Percentiles rank a stretch among this genome's conserved stretches.
These are phyloP conservation scores for Epithele typhae DNA, from an alignment of 768 basidiomycete species.

Conservation along the genomic window DNA sequence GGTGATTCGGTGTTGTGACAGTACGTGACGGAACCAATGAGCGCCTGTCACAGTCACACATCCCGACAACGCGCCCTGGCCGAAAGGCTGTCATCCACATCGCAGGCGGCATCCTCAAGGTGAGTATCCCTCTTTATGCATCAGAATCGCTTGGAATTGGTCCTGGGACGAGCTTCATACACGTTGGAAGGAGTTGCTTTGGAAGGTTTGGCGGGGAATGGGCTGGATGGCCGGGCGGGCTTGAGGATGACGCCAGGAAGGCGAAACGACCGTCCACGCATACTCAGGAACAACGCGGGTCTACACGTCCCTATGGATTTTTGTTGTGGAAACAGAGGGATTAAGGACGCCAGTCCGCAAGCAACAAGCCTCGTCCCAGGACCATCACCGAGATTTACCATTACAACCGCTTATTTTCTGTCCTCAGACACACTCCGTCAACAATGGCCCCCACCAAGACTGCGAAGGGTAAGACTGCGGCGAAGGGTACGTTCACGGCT, in stretches of 20 bases:
- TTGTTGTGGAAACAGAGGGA: too few relatives aligned
- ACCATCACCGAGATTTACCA: not conserved
- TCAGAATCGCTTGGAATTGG: slow-evolving; percentile 8
- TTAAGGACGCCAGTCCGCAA: too few relatives aligned
- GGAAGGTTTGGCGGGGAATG: not conserved
- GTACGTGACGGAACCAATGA: too few relatives aligned
- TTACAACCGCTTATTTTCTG: not conserved
- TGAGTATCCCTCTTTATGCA: slow-evolving; percentile 18
- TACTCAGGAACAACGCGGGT: too few relatives aligned
- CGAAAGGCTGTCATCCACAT: slow-evolving; percentile 18
- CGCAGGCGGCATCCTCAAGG: slow-evolving; percentile 28
- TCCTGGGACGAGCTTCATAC: slow-evolving; percentile 5
- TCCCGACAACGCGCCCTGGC: slow-evolving; percentile 4
- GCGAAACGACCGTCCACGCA: not conserved
- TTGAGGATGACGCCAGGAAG: slow-evolving; percentile 15
- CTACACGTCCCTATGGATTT: too few relatives aligned
- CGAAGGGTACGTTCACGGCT: slow-evolving; percentile 36
- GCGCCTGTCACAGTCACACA: slow-evolving; percentile 13
- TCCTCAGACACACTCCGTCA: slow-evolving; percentile 13
- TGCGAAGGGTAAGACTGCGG: slow-evolving; percentile 56
- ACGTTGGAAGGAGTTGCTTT: not conserved
- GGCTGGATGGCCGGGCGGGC: slow-evolving; percentile 19
- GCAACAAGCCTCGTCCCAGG: too few relatives aligned
- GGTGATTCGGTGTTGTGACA: too few relatives aligned
- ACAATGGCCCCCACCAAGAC: slow-evolving; percentile 68